Evolutionary conservation across 768 basidiomycete species (phyloP).

Genomic region (Dioszegia hungarica): DNA sequence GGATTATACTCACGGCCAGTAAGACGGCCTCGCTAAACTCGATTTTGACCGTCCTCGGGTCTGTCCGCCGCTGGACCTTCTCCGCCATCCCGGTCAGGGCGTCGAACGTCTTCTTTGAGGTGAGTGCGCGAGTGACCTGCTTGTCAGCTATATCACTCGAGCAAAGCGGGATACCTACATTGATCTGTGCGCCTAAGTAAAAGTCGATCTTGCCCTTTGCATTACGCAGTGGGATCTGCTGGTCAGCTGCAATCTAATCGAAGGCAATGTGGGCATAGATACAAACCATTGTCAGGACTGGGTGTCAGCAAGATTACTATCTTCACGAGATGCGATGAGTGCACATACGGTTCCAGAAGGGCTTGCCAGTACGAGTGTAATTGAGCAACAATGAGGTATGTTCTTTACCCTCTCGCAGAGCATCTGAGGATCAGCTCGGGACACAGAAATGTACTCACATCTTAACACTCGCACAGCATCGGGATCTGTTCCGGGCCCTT

Average conservation of each 20-base stretch:
- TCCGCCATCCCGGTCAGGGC: background rate
- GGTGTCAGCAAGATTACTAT: background rate
- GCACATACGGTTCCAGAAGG: slow-evolving; percentile 28
- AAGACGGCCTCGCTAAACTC: slow-evolving; percentile 7
- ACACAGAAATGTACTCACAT: slow-evolving; percentile 6
- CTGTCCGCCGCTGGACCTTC: background rate
- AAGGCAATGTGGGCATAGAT: background rate
- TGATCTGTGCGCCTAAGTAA: slow-evolving; percentile 20
- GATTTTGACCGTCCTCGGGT: background rate
- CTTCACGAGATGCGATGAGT: background rate
- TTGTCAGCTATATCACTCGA: background rate
- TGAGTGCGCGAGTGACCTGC: background rate
- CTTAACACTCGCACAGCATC: slow-evolving; percentile 13
- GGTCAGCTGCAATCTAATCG: background rate
- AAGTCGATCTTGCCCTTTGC: slow-evolving; percentile 13
- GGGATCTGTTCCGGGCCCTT: slow-evolving; percentile 23
- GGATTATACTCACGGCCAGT: background rate
- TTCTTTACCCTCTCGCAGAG: slow-evolving; percentile 17
- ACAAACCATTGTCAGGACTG: slow-evolving; percentile 24
- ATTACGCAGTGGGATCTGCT: slow-evolving; percentile 16
- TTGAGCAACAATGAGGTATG: slow-evolving; percentile 23
- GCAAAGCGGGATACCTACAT: slow-evolving; percentile 6
- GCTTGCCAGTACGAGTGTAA: slow-evolving; percentile 21
- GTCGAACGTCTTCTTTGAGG: slow-evolving; percentile 5
- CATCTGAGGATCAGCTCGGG: slow-evolving; percentile 3